Evolutionary conservation across 139 green algal genomes (phyloP), one percentile per base, ranked within the genome.

Genomic region (Chlamydomonas sp.): DNA sequence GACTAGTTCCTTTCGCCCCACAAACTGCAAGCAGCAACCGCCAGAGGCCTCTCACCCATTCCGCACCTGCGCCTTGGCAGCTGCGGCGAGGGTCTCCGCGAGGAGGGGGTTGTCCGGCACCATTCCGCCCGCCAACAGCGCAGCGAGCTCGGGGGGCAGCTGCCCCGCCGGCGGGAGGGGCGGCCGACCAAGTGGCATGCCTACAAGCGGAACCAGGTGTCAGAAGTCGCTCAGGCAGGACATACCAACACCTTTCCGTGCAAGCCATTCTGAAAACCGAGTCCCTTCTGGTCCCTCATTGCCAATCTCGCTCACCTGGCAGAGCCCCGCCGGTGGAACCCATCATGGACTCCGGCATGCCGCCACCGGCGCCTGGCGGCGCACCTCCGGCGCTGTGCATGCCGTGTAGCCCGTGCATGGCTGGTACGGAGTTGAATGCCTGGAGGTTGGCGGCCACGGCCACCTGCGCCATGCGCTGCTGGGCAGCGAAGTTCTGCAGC

Each of bases 61-160:
- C 76, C 68, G n/a, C 64, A 77, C 89, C 63, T 88, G 80, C 2
- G 79, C 89, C 69, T 89, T 87, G 12, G 78, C 83, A 59, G 82
- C 88, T 1, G 69, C 83, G 6, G 88, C 88, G 62, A 91, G 67
- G 2, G 88, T 83, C 20, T 91, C 83, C 2, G 88, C 83, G 17
- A 91, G 76, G 14, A 86, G 49, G 9, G 17, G 58, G 0, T 63
- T 64, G 83, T 89, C 80, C 5, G 87, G 79, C 2, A 6, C 49
- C 63, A 92, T 67, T 20, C 76, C 64, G 9, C 84, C 84, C 4
- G 75, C 63, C 49, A 87, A 5, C 49, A 89, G 68, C 7, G 85
- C 67, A 2, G 85, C 85, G 15, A 83, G 9, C 78, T 89, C 85
- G 2, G 78, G 16, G 10, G 78, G 85, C 85, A 85, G 63, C 18